phyloP scores from a whole-genome alignment of 768 basidiomycete species.

The Leccinum disarticulatum region DNA sequence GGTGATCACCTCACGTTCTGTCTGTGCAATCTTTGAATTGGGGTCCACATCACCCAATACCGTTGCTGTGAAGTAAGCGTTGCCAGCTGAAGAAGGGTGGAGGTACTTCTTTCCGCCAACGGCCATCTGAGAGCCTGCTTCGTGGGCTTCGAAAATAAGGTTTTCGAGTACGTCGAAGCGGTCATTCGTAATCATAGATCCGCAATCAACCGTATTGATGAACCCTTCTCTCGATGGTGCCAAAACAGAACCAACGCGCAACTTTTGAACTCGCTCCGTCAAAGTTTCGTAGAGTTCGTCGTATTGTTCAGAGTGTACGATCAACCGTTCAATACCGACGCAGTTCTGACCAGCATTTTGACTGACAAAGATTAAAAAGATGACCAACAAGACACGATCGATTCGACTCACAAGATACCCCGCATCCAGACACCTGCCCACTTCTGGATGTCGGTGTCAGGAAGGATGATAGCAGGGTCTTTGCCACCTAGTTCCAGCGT shows the following conservation, averaged over 20 bases:
- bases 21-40: slow-evolving; percentile 72
- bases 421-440: slow-evolving; percentile 87
- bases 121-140: slow-evolving; percentile 61
- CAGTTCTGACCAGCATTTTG: slow-evolving; percentile 96
- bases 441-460: slow-evolving; percentile 76
- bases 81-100: slow-evolving; percentile 69
- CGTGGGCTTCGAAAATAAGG: slow-evolving; percentile 67
- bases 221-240: slow-evolving; percentile 65
- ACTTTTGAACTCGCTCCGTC: slow-evolving; percentile 56
- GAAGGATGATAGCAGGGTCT: slow-evolving; percentile 89
- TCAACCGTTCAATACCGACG: slow-evolving; percentile 91
- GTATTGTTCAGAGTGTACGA: slow-evolving; percentile 80
- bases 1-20: slow-evolving; percentile 55
- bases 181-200: slow-evolving; percentile 78
- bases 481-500: slow-evolving; percentile 95
- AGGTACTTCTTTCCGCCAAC: slow-evolving; percentile 64
- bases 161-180: slow-evolving; percentile 69
- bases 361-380: slow-evolving; percentile 40
- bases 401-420: slow-evolving; percentile 78
- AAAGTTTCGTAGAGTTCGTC: slow-evolving; percentile 71
- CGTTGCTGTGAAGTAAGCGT: slow-evolving; percentile 85
- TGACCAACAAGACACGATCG: not conserved
- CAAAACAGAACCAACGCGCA: slow-evolving; percentile 80
- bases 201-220: slow-evolving; percentile 76
- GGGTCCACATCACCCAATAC: slow-evolving; percentile 76